These are phyloP conservation scores for Leccinum uliginosum DNA, from an alignment of 768 basidiomycete genomes.

Conservation along the genomic window DNA sequence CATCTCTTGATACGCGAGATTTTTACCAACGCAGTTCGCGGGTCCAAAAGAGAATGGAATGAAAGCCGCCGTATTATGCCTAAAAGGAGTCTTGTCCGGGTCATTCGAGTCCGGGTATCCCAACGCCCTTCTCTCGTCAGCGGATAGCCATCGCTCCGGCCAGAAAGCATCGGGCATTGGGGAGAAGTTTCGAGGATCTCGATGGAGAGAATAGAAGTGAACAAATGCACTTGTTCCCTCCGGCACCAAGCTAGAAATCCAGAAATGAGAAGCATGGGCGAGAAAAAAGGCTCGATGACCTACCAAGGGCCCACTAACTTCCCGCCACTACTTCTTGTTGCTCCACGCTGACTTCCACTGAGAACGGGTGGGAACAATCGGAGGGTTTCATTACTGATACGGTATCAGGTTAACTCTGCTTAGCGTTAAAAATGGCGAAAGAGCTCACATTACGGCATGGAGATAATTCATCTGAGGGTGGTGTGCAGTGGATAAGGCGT, in stretches of 20 bases:
- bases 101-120: constrained; percentile 23
- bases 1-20: constrained; percentile 41
- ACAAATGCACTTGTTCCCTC: constrained; percentile 42
- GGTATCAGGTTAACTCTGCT: constrained; percentile 11
- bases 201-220: constrained; percentile 41
- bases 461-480: constrained; percentile 31
- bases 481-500: constrained; percentile 25
- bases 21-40: constrained; percentile 42
- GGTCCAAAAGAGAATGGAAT: constrained; percentile 46
- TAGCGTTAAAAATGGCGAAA: not conserved
- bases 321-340: constrained; percentile 33
- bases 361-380: constrained; percentile 48
- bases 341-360: constrained; percentile 42
- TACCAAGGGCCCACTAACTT: constrained; percentile 39
- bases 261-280: constrained; percentile 9
- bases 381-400: constrained; percentile 44
- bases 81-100: constrained; percentile 26
- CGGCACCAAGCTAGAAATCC: constrained; percentile 36
- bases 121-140: constrained; percentile 23
- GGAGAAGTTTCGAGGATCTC: constrained; percentile 44
- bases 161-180: constrained; percentile 42
- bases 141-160: constrained; percentile 41
- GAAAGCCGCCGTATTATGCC: constrained; percentile 36
- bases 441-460: constrained; percentile 31
- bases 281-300: constrained; percentile 12